These are phyloP conservation scores for Entrophospora sp. DNA, from an alignment of 192 early-diverging fungal genomes.

Conservation along the genomic window DNA sequence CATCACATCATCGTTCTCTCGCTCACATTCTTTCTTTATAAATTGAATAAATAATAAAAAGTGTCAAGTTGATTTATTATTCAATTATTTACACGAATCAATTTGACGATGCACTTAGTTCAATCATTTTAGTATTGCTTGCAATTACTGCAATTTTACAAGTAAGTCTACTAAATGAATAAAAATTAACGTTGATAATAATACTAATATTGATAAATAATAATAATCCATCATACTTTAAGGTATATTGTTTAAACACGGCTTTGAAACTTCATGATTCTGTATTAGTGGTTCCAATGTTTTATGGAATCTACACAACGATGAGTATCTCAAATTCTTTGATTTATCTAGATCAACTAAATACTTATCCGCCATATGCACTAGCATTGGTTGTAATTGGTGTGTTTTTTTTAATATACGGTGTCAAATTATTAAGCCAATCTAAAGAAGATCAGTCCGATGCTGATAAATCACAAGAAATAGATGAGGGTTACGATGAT, in stretches of 20 bases:
- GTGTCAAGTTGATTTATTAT: constrained; percentile 34
- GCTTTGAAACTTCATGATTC: constrained; percentile 48
- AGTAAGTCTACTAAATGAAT: constrained; percentile 17
- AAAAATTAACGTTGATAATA: background rate
- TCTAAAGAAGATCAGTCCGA: no score
- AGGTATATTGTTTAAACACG: constrained; percentile 53
- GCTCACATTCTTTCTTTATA: background rate
- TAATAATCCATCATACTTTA: background rate
- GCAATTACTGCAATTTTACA: constrained; percentile 45
- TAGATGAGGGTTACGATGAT: no score
- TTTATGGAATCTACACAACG: constrained; percentile 50
- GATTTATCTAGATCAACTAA: no score
- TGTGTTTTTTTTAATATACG: no score
- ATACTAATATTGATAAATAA: background rate
- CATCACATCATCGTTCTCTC: no score
- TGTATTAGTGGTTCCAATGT: constrained; percentile 49
- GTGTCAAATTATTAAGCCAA: no score
- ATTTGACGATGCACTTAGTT: constrained; percentile 45
- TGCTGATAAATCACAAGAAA: no score
- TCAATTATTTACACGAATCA: constrained; percentile 36
- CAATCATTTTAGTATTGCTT: constrained; percentile 41
- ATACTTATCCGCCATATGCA: no score
- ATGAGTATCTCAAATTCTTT: no score
- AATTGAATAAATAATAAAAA: background rate
- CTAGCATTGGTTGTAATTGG: no score